phyloP scores from a whole-genome alignment of 345 rosid species.

The Cochlearia excelsa region DNA sequence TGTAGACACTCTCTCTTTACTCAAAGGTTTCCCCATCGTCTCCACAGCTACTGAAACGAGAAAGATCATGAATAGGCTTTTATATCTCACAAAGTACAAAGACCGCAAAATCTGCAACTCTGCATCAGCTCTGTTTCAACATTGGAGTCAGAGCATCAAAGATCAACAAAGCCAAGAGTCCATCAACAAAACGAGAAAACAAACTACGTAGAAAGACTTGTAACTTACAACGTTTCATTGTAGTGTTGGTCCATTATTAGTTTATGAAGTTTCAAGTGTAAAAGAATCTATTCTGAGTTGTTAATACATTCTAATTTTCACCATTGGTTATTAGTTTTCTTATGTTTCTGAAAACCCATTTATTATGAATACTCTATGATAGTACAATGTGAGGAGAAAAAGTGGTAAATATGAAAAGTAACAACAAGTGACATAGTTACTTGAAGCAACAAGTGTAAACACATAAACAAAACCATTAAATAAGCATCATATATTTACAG shows the following conservation, averaged over 20 bases:
- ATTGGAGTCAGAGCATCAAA: slow-evolving; percentile 14
- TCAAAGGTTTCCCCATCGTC: not conserved
- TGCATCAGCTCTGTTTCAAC: not conserved
- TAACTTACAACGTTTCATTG: too few species aligned
- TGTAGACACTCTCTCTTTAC: slow-evolving; percentile 7
- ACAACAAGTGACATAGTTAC: not conserved
- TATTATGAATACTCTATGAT: too few species aligned
- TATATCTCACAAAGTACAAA: slow-evolving; percentile 1
- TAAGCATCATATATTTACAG: slow-evolving; percentile 40
- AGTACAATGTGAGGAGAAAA: too few species aligned
- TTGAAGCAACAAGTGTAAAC: slow-evolving; percentile 11
- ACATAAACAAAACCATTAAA: slow-evolving; percentile 24
- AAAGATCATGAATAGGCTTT: slow-evolving; percentile 10
- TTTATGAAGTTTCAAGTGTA: too few species aligned
- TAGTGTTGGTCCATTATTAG: too few species aligned
- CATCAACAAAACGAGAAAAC: not conserved
- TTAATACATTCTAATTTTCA: not conserved
- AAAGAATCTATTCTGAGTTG: not conserved
- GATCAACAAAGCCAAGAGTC: slow-evolving; percentile 4
- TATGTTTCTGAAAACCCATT: not conserved
- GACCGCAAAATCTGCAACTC: slow-evolving; percentile 13
- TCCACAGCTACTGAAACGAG: not conserved
- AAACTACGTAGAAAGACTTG: too few species aligned
- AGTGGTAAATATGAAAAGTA: too few species aligned
- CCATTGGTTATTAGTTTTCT: not conserved